Conservation (phyloP, 192 early-diverging fungal genomes). For the Coemansia aciculifera region DNA sequence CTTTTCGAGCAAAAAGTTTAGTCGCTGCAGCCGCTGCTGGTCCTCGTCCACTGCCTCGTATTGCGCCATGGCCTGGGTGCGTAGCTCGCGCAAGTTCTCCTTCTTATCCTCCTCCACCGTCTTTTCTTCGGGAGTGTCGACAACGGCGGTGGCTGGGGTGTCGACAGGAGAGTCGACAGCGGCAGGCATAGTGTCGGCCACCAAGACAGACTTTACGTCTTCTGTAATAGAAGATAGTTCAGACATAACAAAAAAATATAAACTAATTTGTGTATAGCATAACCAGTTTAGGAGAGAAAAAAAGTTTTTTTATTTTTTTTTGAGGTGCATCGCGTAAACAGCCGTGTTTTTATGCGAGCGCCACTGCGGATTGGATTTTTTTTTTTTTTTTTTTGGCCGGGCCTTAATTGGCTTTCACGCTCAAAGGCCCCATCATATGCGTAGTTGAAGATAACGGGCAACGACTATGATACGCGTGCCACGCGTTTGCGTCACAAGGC, state of each 20-base stretch:
- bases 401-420: too few relatives aligned
- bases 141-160: background rate
- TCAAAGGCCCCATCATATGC: background rate
- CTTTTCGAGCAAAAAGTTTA: constrained; percentile 79
- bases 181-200: background rate
- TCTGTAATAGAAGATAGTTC: background rate
- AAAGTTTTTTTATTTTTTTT: background rate
- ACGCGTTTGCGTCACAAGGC: background rate
- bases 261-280: background rate
- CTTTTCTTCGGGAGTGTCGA: background rate
- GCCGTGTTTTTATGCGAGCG: background rate
- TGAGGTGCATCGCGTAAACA: background rate
- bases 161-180: background rate
- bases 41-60: constrained; percentile 60
- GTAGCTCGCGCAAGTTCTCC: constrained; percentile 37
- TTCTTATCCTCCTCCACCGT: constrained; percentile 11
- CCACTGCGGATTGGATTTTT: too few relatives aligned
- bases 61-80: constrained; percentile 63
- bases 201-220: background rate
- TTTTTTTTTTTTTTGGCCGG: background rate
- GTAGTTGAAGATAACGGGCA: background rate
- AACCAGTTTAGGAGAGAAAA: background rate
- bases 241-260: background rate
- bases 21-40: constrained; percentile 68
- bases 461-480: background rate